phyloP scores from a whole-genome alignment of 2,329 filamentous ascomycete genomes.

The Bertia moriformis region DNA sequence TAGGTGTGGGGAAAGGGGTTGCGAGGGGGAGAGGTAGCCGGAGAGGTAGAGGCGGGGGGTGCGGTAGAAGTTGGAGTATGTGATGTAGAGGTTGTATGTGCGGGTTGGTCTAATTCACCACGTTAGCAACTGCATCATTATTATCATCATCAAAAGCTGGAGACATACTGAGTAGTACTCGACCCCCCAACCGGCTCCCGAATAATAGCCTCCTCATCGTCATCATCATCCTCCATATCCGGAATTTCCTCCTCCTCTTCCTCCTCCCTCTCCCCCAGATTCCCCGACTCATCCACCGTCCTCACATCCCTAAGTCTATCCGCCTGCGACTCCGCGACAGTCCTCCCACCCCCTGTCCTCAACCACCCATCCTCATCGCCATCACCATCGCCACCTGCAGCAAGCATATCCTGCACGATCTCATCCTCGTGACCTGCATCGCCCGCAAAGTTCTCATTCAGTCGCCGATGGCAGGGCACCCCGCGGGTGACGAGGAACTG shows the following conservation, averaged over 20 bases:
- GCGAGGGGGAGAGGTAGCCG: slow-evolving; percentile 63
- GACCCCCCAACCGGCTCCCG: not conserved
- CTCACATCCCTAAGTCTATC: slow-evolving; percentile 67
- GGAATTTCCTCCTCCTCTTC: slow-evolving; percentile 1
- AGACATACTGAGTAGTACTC: not conserved
- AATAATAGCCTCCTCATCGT: slow-evolving; percentile 1
- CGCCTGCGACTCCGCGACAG: slow-evolving; percentile 41
- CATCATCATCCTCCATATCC: slow-evolving; percentile 1
- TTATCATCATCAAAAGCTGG: not conserved
- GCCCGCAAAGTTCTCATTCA: slow-evolving; percentile 56
- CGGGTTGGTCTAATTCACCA: slow-evolving; percentile 51
- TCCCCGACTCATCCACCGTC: slow-evolving; percentile 79
- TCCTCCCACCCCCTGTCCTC: slow-evolving; percentile 66
- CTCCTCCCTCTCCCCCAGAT: slow-evolving; percentile 67
- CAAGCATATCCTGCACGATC: slow-evolving; percentile 57
- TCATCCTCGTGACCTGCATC: slow-evolving; percentile 57
- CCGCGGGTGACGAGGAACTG: slow-evolving; percentile 92
- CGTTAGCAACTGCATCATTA: not conserved
- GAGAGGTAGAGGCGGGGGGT: slow-evolving; percentile 91
- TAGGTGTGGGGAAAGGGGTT: slow-evolving; percentile 64
- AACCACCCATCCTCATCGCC: slow-evolving; percentile 75
- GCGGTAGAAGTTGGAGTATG: slow-evolving; percentile 91
- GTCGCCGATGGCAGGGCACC: slow-evolving; percentile 79
- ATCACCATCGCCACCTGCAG: slow-evolving; percentile 4
- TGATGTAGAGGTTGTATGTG: slow-evolving; percentile 97